These are phyloP conservation scores for Cryptosporidium tyzzeri DNA, from an alignment of 169 alveolate genomes.

Conservation along the genomic window DNA sequence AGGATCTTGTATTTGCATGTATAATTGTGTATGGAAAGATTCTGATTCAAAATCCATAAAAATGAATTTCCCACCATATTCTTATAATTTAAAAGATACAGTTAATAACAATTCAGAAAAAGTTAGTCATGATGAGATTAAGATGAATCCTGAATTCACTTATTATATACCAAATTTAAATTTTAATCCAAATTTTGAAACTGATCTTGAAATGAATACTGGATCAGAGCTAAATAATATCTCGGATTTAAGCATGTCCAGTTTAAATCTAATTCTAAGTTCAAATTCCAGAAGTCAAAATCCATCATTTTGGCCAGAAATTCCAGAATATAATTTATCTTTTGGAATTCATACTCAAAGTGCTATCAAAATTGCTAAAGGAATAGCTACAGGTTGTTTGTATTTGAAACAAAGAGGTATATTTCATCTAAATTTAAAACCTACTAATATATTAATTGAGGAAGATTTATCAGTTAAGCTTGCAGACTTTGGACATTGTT, in stretches of 20 bases:
- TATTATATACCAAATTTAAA: background rate
- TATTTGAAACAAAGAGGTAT: conserved; percentile 54
- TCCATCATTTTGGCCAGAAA: background rate
- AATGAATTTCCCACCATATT: conserved; percentile 20
- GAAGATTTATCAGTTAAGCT: conserved; percentile 41
- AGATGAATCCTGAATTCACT: background rate
- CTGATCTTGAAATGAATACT: background rate
- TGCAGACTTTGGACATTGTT: conserved; percentile 61
- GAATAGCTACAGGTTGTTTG: conserved; percentile 46
- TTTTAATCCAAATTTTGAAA: background rate
- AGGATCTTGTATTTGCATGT: conserved; percentile 37
- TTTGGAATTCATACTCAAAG: conserved; percentile 48
- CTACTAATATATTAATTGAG: conserved; percentile 43
- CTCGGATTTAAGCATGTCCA: background rate
- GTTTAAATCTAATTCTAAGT: background rate
- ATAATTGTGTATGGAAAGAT: conserved; percentile 21
- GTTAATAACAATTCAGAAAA: no score
- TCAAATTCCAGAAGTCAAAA: background rate
- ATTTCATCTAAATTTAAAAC: conserved; percentile 45
- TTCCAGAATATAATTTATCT: background rate
- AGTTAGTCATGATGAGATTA: background rate
- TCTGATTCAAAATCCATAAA: background rate
- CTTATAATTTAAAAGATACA: background rate
- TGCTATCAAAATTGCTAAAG: conserved; percentile 41
- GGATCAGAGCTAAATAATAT: background rate